Evolutionary conservation across 345 rosid genomes (phyloP).

Genomic region (Citrus australasica): DNA sequence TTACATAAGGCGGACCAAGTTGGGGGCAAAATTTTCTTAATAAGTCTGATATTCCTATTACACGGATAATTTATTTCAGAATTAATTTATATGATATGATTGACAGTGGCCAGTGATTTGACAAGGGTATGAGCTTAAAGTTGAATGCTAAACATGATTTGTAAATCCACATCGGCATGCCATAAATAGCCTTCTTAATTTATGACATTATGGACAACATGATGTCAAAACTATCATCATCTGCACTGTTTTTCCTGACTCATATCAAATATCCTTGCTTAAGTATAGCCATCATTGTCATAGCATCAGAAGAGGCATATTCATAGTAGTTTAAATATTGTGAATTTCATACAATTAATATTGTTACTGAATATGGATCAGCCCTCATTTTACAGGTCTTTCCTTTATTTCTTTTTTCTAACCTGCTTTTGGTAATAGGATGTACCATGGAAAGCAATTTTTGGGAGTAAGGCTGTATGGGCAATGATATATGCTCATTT

Average conservation of each 20-base stretch:
- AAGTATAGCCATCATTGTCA: not conserved
- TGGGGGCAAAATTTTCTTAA: not conserved
- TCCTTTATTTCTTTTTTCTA: conserved; percentile 8
- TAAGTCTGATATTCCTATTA: not conserved
- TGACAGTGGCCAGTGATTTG: not conserved
- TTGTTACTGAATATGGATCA: not conserved
- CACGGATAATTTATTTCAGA: not conserved
- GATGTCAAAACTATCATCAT: not conserved
- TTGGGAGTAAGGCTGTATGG: conserved; percentile 71
- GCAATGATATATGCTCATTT: conserved; percentile 96
- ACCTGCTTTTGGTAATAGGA: conserved; percentile 46
- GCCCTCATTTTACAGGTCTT: not conserved
- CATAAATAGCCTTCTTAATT: not conserved
- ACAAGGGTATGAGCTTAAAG: not conserved
- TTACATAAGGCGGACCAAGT: not conserved
- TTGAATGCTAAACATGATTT: not conserved
- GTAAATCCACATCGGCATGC: not conserved
- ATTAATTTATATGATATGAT: not conserved
- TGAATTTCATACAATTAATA: not conserved
- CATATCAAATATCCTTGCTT: not conserved
- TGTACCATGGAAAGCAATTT: conserved; percentile 86
- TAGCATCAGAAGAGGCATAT: not conserved
- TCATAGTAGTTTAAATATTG: not conserved
- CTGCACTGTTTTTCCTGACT: not conserved
- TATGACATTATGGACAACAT: not conserved